phyloP scores from a whole-genome alignment of 116 monocot genomes.

The Phalaenopsis hybrid region DNA sequence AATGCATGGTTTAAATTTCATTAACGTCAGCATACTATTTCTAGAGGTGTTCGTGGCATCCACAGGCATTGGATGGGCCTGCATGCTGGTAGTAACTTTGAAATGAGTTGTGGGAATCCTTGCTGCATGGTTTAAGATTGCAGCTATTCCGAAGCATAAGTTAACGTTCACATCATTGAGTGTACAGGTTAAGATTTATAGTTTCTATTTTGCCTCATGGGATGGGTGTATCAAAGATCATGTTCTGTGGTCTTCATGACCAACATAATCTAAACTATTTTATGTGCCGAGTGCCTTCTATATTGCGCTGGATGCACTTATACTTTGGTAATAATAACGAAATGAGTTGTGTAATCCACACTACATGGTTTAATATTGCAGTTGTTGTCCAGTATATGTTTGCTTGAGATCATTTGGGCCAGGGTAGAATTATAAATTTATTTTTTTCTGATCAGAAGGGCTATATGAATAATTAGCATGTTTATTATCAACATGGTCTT shows the following conservation, averaged over 20 bases:
- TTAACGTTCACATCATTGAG: not conserved
- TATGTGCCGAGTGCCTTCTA: not conserved
- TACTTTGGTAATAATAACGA: not conserved
- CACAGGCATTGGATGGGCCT: not conserved
- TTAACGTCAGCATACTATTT: not conserved
- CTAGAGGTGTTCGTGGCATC: not conserved
- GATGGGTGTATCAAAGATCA: not conserved
- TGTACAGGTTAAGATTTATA: not conserved
- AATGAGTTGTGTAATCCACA: not conserved
- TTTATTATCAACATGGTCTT: not conserved
- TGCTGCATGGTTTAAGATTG: not conserved
- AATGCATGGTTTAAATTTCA: not conserved
- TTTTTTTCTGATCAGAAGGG: not conserved
- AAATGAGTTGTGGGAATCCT: not conserved
- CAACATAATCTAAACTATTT: not conserved
- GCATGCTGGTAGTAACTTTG: not conserved
- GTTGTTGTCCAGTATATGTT: not conserved
- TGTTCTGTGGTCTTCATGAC: slow-evolving; percentile 5
- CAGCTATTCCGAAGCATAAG: not conserved
- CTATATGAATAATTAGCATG: not conserved
- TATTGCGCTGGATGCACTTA: not conserved
- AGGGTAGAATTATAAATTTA: not conserved
- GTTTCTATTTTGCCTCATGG: not conserved
- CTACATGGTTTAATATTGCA: not conserved
- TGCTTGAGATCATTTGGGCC: not conserved